phyloP scores from a whole-genome alignment of 345 rosid genomes.

The Citrus cavaleriei region DNA sequence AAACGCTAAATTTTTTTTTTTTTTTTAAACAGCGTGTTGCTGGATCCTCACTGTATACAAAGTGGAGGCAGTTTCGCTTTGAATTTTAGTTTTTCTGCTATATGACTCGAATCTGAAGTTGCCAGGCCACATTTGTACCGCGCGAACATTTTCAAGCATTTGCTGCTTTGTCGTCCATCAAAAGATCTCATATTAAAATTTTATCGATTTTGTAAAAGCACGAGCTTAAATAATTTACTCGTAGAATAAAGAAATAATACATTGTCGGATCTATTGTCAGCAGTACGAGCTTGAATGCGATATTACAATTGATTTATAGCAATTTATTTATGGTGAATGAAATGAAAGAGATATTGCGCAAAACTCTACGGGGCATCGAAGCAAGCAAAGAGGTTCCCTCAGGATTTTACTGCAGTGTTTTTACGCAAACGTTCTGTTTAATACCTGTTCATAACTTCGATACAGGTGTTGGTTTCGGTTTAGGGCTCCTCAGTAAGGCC shows the following conservation, averaged over 20 bases:
- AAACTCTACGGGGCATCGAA: too few species aligned
- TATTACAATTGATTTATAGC: not conserved
- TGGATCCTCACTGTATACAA: too few species aligned
- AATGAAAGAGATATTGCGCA: not conserved
- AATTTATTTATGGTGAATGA: not conserved
- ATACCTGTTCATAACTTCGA: slow-evolving; percentile 62
- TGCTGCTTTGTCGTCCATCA: not conserved
- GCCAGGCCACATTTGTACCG: not conserved
- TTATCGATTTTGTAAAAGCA: not conserved
- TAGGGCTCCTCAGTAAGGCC: slow-evolving; percentile 60
- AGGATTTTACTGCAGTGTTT: not conserved
- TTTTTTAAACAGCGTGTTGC: too few species aligned
- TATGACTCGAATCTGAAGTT: not conserved
- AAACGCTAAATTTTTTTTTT: too few species aligned
- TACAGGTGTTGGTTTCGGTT: slow-evolving; percentile 27
- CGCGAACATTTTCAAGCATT: too few species aligned
- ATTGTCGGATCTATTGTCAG: too few species aligned
- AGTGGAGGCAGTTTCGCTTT: not conserved
- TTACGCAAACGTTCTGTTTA: not conserved
- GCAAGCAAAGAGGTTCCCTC: not conserved
- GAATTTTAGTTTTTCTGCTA: not conserved
- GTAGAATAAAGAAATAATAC: not conserved
- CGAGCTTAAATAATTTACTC: not conserved
- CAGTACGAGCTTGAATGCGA: not conserved
- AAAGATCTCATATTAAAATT: not conserved